Base-by-base conservation (phyloP, 2,329 filamentous ascomycete genomes). In the Cercospora sp. region DNA sequence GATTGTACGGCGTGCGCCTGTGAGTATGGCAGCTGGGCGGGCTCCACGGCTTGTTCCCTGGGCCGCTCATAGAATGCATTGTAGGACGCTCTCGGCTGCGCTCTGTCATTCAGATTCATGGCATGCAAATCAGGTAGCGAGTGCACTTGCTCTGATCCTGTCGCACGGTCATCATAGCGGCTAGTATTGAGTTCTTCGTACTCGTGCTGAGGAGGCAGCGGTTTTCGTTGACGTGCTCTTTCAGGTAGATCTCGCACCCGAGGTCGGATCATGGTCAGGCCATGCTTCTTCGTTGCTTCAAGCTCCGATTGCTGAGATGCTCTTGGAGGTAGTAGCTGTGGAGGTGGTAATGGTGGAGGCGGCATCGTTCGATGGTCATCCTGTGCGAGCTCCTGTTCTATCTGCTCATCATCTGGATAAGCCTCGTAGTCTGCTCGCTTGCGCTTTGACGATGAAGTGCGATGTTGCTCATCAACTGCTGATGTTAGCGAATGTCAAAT, bases 361-460 rank as follows among this genome's bases (percentile, higher is more conserved):
- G 63, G 32, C 61, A 67, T 67, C 2, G 18, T 8, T 21, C 13
- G 34, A 13, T n/a, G 24, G 10, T 65, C 9, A 21, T 58, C 37
- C 16, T 24, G 13, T n/a, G 51, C 26, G 8, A 58, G 53, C 16
- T 24, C 30, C 18, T 21, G n/a, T n/a, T 55, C 32, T 12, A 43
- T 58, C 18, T 64, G 34, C 30, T 73, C 58, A 70, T 73, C 6
- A 69, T 69, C 66, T 8, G 24, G 55, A 43, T 69, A 69, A 3
- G 66, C 49, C 18, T 67, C 63, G n/a, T 73, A 71, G 6, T 74
- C 67, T 32, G 73, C 69, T 3, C 77, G 76, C 30, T 79, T 77
- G 5, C 78, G 68, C 51, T 80, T 78, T 43, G 76, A 70, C 7
- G 74, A 74, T 3, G 74, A 76, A 16, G 69, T 70, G 58, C 66